Evolutionary conservation across 345 rosid genomes (phyloP), one percentile per base, ranked within the genome.

Genomic region (Citrus cavaleriei): DNA sequence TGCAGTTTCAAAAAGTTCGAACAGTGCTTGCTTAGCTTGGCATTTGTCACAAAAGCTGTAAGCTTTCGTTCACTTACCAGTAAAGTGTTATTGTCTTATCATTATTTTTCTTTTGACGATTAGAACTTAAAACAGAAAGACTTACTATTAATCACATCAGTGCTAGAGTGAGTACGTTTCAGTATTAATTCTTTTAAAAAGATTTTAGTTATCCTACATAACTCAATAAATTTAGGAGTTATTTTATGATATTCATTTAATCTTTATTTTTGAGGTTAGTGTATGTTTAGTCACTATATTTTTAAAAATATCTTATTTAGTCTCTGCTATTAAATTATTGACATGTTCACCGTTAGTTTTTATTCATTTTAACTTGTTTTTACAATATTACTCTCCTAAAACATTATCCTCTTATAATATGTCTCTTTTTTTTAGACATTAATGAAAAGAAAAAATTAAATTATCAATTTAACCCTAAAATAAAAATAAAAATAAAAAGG

Each of bases 341-440:
- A 38, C 12, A 2, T 0, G 10, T 0, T 0, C 1, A 0, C 10
- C 2, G 0, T 38, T 38, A 38, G 3, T 38, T 38, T 38, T 38
- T 38, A 0, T 38, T 38, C 0, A 0, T 38, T 40, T 40, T 2
- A 0, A 0, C 3, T 40, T 2, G 0, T 3, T 40, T 40, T 40
- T 40, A 40, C 0, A 40, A 9, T 40, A 10, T 40, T 10, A 40
- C 0, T 0, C 3, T 40, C 3, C 2, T 40, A 10, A 0, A 40
- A 9, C 0, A 40, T 8, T 40, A 40, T 10, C 0, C 3, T 40
- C 46, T 40, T 40, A 10, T 2, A 40, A 2, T 10, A 40, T 8
- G 2, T 38, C 42, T 38, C 42, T 38, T 38, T 40, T 9, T 40
- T 40, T 40, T 9, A 2, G 13, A 40, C 46, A 40, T 40, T 40